Conservation (phyloP, 1,284 basidiomycete genomes). For the Cryptococcus sp. region DNA sequence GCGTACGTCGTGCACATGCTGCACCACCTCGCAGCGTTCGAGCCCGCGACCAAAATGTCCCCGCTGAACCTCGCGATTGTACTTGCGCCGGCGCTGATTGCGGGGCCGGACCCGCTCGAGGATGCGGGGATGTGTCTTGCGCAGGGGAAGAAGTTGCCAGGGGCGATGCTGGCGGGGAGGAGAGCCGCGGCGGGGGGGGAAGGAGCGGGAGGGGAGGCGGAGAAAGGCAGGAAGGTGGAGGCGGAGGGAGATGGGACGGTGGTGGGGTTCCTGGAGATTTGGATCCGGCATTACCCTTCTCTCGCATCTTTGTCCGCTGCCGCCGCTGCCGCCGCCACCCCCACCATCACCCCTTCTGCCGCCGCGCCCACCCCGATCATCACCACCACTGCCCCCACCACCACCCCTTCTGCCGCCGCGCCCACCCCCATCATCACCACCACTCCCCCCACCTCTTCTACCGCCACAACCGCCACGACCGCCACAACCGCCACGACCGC, state of each 20-base stretch:
- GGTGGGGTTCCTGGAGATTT: conserved; percentile 36
- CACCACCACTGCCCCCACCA: too few species aligned
- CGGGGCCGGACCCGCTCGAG: conserved; percentile 30
- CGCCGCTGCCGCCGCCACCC: too few species aligned
- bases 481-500: too few species aligned
- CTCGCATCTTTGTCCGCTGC: not conserved
- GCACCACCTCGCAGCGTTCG: conserved; percentile 23
- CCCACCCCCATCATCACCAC: too few species aligned
- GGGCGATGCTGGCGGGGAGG: conserved; percentile 10
- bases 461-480: too few species aligned
- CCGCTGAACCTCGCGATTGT: conserved; percentile 32
- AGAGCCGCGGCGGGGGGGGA: not conserved
- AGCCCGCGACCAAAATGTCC: conserved; percentile 32
- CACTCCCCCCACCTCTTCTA: too few species aligned
- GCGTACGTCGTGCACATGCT: conserved; percentile 21
- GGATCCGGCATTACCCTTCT: conserved; percentile 22
- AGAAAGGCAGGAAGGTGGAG: not conserved
- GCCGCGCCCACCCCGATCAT: too few species aligned
- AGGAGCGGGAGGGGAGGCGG: not conserved
- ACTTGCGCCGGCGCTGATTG: conserved; percentile 38
- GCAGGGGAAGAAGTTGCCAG: conserved; percentile 26
- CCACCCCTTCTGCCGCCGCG: too few species aligned
- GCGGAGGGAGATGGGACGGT: conserved; percentile 21
- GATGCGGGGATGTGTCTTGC: conserved; percentile 38
- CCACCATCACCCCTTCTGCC: too few species aligned